phyloP scores from a whole-genome alignment of 805 yeast genomes.

The Metschnikowia similis region DNA sequence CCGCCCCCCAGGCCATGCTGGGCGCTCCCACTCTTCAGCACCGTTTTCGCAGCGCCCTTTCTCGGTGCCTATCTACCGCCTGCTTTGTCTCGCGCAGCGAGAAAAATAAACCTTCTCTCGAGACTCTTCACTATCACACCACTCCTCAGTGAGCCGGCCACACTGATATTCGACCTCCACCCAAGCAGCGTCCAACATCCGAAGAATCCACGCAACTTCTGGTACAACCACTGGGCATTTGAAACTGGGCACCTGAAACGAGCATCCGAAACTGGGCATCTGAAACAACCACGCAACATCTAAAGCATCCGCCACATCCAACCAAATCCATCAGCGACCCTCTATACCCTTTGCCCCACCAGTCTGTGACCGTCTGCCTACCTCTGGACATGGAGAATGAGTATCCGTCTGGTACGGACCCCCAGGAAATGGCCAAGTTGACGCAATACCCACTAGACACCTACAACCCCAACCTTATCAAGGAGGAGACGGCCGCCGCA shows the following conservation, averaged over 20 bases:
- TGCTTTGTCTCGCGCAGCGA: neutral
- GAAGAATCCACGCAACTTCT: too few relatives aligned
- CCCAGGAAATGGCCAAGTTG: slow-evolving; percentile 6
- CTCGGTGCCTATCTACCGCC: neutral
- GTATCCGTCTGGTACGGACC: slow-evolving; percentile 3
- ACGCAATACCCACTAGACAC: slow-evolving; percentile 4
- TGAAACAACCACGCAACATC: neutral
- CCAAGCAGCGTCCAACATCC: too few relatives aligned
- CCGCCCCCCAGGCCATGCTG: neutral
- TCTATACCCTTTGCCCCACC: neutral
- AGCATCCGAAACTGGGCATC: too few relatives aligned
- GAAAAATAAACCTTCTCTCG: neutral
- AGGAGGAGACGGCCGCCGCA: neutral
- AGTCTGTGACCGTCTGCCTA: neutral
- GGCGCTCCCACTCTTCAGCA: neutral
- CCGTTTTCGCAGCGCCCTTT: neutral
- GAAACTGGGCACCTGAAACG: too few relatives aligned
- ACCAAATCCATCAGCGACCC: neutral
- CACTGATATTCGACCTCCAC: too few relatives aligned
- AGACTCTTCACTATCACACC: neutral
- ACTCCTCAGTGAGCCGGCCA: neutral
- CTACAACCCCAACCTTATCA: slow-evolving; percentile 2
- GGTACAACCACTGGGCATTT: too few relatives aligned
- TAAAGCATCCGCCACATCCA: neutral
- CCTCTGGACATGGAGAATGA: slow-evolving; percentile 3